These are phyloP conservation scores for Trametes villosa DNA, from an alignment of 768 basidiomycete genomes.

Conservation along the genomic window DNA sequence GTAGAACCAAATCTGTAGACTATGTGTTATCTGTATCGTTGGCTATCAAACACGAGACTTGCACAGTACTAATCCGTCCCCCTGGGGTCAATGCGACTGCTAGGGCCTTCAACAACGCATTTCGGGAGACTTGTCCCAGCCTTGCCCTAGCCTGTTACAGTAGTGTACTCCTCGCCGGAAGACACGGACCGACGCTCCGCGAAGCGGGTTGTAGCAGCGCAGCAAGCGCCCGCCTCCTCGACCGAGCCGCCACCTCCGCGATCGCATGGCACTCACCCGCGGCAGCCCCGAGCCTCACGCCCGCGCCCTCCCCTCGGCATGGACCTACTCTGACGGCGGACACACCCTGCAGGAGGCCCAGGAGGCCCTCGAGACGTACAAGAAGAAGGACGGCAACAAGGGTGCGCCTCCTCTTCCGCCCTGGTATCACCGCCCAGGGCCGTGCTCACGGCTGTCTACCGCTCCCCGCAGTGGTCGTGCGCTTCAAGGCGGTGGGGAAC, in stretches of 20 bases:
- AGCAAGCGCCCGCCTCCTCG: background rate
- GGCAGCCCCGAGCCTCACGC: slow-evolving; percentile 29
- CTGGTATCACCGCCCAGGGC: background rate
- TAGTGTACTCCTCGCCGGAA: background rate
- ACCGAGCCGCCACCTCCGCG: background rate
- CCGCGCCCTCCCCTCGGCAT: slow-evolving; percentile 33
- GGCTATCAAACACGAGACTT: background rate
- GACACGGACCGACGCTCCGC: background rate
- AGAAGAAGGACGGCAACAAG: slow-evolving; percentile 83
- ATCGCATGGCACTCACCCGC: slow-evolving; percentile 22
- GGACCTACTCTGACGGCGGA: slow-evolving; percentile 32
- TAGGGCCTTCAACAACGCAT: too few species aligned
- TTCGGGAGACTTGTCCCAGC: too few species aligned
- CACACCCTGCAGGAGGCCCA: slow-evolving; percentile 50
- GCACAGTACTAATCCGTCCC: too few species aligned
- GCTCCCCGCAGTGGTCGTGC: slow-evolving; percentile 74
- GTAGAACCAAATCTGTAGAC: slow-evolving; percentile 2
- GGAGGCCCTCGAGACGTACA: slow-evolving; percentile 82
- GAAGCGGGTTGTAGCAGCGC: background rate
- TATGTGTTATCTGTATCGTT: background rate
- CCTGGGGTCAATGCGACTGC: too few species aligned
- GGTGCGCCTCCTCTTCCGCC: slow-evolving; percentile 44
- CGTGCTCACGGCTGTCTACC: background rate
- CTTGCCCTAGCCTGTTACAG: too few species aligned
- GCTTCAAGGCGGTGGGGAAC: slow-evolving; percentile 97